Evolutionary conservation across 257 asterid genomes (phyloP).

Genomic region (Fraxinus anomala): DNA sequence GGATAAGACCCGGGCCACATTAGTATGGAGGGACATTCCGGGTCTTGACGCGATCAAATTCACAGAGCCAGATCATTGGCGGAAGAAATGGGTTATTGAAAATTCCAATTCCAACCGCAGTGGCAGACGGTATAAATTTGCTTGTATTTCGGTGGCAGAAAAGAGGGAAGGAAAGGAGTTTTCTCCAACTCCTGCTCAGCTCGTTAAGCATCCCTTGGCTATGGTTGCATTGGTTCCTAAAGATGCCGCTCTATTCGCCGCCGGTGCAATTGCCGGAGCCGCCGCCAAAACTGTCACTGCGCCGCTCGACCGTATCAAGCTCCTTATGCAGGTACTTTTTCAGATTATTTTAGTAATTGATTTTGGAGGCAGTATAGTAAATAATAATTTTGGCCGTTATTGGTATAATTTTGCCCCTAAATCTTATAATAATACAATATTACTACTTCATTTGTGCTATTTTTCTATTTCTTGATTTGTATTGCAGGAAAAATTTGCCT

Average conservation of each 20-base stretch:
- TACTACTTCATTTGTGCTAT: conserved; percentile 6
- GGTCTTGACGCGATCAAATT: conserved; percentile 44
- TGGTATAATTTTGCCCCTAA: conserved; percentile 11
- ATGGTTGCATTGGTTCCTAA: conserved; percentile 48
- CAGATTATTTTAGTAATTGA: not conserved
- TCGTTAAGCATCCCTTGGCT: conserved; percentile 74
- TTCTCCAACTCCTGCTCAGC: conserved; percentile 43
- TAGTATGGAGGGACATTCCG: conserved; percentile 62
- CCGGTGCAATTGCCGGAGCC: conserved; percentile 67
- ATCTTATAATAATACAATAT: conserved; percentile 9
- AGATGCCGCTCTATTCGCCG: conserved; percentile 81
- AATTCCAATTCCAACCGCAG: conserved; percentile 11
- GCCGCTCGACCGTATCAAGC: conserved; percentile 93
- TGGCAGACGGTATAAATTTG: conserved; percentile 51
- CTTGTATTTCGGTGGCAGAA: conserved; percentile 61
- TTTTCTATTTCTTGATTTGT: not conserved
- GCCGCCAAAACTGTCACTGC: conserved; percentile 90
- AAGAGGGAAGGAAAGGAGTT: conserved; percentile 43
- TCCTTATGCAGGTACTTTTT: conserved; percentile 79
- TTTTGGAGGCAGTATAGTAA: conserved; percentile 3
- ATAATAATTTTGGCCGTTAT: not conserved
- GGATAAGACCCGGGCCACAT: conserved; percentile 42
- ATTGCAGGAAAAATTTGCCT: not conserved
- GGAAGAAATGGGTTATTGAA: conserved; percentile 24
- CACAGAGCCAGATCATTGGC: conserved; percentile 36